phyloP scores from a whole-genome alignment of 2,329 filamentous ascomycete species.

The Apiospora saccharicola region DNA sequence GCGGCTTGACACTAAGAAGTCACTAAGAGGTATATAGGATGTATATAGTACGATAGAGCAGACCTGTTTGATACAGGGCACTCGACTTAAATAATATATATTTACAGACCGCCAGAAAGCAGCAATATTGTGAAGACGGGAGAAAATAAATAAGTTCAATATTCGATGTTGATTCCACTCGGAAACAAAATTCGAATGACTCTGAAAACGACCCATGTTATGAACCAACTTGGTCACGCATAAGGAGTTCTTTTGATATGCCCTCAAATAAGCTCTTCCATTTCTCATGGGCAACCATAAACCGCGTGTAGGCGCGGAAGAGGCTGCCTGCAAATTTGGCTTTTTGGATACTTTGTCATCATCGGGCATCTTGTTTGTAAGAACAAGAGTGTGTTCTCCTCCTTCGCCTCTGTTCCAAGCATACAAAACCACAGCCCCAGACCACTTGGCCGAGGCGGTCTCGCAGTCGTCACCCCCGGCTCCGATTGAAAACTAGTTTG shows the following conservation, averaged over 20 bases:
- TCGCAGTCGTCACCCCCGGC: slow-evolving; percentile 45
- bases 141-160: neutral
- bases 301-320: slow-evolving; percentile 31
- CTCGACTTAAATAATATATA: neutral
- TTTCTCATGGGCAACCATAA: slow-evolving; percentile 60
- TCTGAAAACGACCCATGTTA: neutral
- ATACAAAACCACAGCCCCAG: slow-evolving; percentile 27
- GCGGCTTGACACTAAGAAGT: neutral
- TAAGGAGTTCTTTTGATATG: slow-evolving; percentile 29
- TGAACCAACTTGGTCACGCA: neutral
- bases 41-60: neutral
- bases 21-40: neutral
- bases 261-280: slow-evolving; percentile 65
- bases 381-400: slow-evolving; percentile 28
- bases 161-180: neutral
- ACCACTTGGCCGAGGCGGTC: slow-evolving; percentile 34
- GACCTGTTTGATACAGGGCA: neutral
- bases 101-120: neutral
- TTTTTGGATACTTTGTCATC: slow-evolving; percentile 63
- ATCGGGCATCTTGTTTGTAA: slow-evolving; percentile 48
- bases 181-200: neutral
- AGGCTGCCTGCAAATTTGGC: slow-evolving; percentile 64
- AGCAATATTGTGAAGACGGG: neutral
- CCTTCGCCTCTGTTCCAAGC: slow-evolving; percentile 25
- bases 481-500: slow-evolving; percentile 63